phyloP scores from a whole-genome alignment of 164 flowering plant genomes.

The Piper betle region DNA sequence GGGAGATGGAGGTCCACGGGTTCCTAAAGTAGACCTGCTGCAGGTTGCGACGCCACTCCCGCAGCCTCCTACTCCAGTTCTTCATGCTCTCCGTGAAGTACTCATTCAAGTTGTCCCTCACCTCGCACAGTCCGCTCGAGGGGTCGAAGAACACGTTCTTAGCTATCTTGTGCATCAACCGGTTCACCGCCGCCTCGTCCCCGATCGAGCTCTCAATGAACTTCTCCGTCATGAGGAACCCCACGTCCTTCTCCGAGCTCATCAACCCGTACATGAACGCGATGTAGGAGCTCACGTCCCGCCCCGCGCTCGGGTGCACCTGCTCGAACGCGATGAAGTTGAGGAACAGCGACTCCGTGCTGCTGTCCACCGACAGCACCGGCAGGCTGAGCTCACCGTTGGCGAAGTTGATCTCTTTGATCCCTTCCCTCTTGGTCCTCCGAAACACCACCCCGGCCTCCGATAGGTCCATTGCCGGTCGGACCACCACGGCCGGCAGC shows the following conservation, averaged over 20 bases:
- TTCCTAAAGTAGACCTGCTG: conserved; percentile 2
- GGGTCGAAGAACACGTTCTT: conserved; percentile 5
- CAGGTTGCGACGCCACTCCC: conserved; percentile 2
- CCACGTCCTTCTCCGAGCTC: conserved; percentile 2
- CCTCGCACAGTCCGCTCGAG: not conserved
- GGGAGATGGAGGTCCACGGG: conserved; percentile 2
- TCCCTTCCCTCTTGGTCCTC: not conserved
- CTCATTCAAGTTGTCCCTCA: not conserved
- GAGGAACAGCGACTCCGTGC: conserved; percentile 1
- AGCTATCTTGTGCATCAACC: not conserved
- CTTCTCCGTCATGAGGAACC: not conserved
- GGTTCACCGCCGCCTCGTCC: not conserved
- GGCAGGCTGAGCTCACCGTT: conserved; percentile 1
- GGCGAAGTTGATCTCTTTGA: not conserved
- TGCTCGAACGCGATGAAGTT: conserved; percentile 5
- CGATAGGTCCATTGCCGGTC: not conserved
- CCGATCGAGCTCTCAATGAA: not conserved
- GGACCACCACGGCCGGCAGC: not conserved
- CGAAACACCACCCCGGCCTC: conserved; percentile 3
- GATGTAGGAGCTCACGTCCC: conserved; percentile 3
- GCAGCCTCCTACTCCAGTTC: conserved; percentile 2
- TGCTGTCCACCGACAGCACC: not conserved
- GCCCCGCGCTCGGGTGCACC: conserved; percentile 2
- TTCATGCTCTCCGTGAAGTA: conserved; percentile 1
- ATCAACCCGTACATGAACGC: conserved; percentile 3